Evolutionary conservation across 2,329 filamentous ascomycete species (phyloP).

Genomic region (Colletotrichum scovillei): DNA sequence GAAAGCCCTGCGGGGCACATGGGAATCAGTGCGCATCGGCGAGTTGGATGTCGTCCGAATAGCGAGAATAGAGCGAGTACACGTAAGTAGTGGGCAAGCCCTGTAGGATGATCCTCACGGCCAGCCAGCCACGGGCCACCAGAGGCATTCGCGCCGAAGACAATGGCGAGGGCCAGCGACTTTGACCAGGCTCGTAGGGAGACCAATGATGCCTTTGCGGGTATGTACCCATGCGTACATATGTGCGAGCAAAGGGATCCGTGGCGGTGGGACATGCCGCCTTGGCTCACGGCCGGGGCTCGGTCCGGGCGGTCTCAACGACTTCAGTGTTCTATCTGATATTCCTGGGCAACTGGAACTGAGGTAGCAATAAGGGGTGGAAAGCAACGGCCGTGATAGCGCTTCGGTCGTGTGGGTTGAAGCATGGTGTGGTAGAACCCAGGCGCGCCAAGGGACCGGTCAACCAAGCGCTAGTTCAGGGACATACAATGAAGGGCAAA

Average conservation of each 20-base stretch:
- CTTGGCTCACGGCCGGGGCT: slow-evolving; percentile 29
- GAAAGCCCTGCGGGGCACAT: not conserved
- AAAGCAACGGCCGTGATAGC: not conserved
- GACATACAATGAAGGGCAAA: not conserved
- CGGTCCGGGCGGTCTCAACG: slow-evolving; percentile 20
- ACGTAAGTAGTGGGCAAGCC: not conserved
- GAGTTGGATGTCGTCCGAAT: slow-evolving; percentile 19
- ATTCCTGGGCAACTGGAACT: not conserved
- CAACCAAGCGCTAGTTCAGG: slow-evolving; percentile 16
- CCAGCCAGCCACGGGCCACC: slow-evolving; percentile 1
- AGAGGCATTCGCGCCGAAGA: slow-evolving; percentile 13
- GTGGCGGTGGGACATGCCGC: slow-evolving; percentile 26
- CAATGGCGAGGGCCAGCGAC: slow-evolving; percentile 13
- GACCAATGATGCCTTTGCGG: slow-evolving; percentile 6
- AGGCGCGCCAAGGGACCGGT: slow-evolving; percentile 15
- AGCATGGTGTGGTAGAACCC: not conserved
- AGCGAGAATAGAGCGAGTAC: slow-evolving; percentile 26
- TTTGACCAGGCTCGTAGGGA: not conserved
- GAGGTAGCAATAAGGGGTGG: not conserved
- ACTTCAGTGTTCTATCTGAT: not conserved
- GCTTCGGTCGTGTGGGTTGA: not conserved
- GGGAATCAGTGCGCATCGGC: not conserved
- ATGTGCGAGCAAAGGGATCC: slow-evolving; percentile 19
- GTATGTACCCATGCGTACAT: not conserved
- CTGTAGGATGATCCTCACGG: not conserved